Base-by-base conservation (phyloP, 2,329 filamentous ascomycete species). In the Colletotrichum salicis region DNA sequence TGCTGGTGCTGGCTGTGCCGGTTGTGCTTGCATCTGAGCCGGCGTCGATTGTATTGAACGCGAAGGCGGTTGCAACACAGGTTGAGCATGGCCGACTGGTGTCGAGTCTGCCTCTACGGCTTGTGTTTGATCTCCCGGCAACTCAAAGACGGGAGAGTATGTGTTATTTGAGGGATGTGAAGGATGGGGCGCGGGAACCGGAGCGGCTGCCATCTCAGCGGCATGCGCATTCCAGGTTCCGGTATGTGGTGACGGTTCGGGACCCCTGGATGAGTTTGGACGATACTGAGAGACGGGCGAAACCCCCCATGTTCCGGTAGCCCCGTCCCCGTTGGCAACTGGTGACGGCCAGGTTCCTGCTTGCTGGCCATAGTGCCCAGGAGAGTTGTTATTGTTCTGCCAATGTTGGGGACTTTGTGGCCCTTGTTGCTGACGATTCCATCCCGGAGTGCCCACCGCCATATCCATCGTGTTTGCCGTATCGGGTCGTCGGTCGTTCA, bases 21-120 rank as follows among this genome's bases (percentile, higher is more conserved):
- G 69, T 37, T 60, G 69, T 19, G 54, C 58, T 11, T 27, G 24
- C 24, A 48, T 37, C 24, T 70, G 41, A 33, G 57, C 58, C 1
- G 59, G 70, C 31, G 70, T 72, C 3, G 66, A 55, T 41, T 72
- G 70, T 45, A 72, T 72, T 19, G 65, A 72, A 27, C 41, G 65
- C 10, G 64, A 69, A 15, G 70, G 70, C 33, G 61, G 24, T 4
- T 4, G 51, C 22, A 37, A 19, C 41, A 22, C 60, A 5, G 65
- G 54, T 15, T 60, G 65, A 19, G 65, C 70, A 2, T 29, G 29
- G 4, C 70, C 70, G 7, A 72, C 33, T 2, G 70, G 70, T 45
- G 70, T 70, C 33, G 70, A 72, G 66, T 72, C 70, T 5, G 70
- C 70, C 55, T 72, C 70, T 29, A 70, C 70, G 13, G 70, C 59